Conservation (phyloP, 129 eudicot species). For the Pulicaria dysenterica region DNA sequence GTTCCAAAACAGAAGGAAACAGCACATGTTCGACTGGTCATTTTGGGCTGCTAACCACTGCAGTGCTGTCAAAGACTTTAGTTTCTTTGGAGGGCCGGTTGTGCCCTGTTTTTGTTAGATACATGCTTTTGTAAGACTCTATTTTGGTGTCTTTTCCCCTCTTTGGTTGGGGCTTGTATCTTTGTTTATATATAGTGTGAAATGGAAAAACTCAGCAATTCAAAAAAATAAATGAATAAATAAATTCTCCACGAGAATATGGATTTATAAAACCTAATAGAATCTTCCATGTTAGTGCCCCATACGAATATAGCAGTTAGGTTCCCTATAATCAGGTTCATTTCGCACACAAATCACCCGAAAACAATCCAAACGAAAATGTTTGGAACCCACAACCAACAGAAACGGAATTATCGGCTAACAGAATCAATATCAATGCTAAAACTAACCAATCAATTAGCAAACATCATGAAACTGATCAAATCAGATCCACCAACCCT, state of each 20-base stretch:
- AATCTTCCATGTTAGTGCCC: slow-evolving; percentile 4
- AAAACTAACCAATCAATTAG: slow-evolving; percentile 11
- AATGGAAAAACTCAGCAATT: too few species aligned
- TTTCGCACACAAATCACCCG: background rate
- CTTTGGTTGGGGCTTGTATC: too few species aligned
- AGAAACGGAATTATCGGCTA: background rate
- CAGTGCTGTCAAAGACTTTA: too few species aligned
- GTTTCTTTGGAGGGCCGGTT: too few species aligned
- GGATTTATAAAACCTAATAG: slow-evolving; percentile 21
- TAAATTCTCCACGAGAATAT: background rate
- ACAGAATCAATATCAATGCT: background rate
- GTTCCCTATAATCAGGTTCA: background rate
- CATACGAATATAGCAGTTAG: background rate
- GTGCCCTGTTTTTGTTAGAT: too few species aligned
- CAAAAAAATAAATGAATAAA: too few species aligned
- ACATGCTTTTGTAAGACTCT: too few species aligned
- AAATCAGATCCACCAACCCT: slow-evolving; percentile 22
- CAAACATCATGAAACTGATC: slow-evolving; percentile 7
- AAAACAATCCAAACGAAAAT: slow-evolving; percentile 4
- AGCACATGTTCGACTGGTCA: too few species aligned
- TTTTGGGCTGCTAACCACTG: too few species aligned
- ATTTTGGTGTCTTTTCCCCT: too few species aligned
- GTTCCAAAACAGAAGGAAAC: too few species aligned
- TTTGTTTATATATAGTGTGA: too few species aligned
- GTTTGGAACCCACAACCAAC: slow-evolving; percentile 13